Conservation (phyloP, 495 filamentous ascomycete species). For the Parmelia sp. region DNA sequence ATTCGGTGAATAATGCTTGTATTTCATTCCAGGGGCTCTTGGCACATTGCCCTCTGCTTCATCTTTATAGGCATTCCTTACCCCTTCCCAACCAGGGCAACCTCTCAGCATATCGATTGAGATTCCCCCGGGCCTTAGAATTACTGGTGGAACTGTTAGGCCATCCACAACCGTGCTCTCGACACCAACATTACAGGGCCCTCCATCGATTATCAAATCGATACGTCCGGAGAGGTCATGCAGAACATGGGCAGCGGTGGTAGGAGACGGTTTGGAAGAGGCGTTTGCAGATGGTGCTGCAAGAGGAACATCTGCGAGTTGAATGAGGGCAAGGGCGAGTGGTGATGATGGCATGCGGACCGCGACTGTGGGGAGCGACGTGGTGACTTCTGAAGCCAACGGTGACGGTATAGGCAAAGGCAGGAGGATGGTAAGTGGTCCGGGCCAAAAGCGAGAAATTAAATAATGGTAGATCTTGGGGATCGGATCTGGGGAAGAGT, state of each 20-base stretch:
- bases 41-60: constrained; percentile 50
- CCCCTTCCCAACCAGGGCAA: constrained; percentile 74
- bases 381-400: constrained; percentile 82
- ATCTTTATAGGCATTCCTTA: constrained; percentile 70
- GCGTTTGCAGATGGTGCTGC: constrained; percentile 96
- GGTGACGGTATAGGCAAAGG: constrained; percentile 62
- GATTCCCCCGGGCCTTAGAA: constrained; percentile 87
- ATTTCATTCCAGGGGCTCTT: constrained; percentile 95
- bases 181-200: constrained; percentile 76
- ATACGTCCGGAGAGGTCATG: constrained; percentile 84
- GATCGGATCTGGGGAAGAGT: constrained; percentile 42
- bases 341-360: constrained; percentile 79
- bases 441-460: constrained; percentile 86
- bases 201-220: constrained; percentile 83
- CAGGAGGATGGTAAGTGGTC: constrained; percentile 86
- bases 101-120: constrained; percentile 71
- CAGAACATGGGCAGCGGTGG: constrained; percentile 77
- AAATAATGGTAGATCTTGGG: constrained; percentile 77
- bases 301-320: constrained; percentile 65
- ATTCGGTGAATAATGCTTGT: constrained; percentile 92
- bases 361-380: constrained; percentile 75
- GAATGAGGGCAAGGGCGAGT: constrained; percentile 80
- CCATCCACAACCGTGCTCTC: constrained; percentile 98
- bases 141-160: constrained; percentile 66
- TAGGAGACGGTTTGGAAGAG: constrained; percentile 85